phyloP scores from a whole-genome alignment of 2,329 filamentous ascomycete species.

The Tolypocladium endophyticum region DNA sequence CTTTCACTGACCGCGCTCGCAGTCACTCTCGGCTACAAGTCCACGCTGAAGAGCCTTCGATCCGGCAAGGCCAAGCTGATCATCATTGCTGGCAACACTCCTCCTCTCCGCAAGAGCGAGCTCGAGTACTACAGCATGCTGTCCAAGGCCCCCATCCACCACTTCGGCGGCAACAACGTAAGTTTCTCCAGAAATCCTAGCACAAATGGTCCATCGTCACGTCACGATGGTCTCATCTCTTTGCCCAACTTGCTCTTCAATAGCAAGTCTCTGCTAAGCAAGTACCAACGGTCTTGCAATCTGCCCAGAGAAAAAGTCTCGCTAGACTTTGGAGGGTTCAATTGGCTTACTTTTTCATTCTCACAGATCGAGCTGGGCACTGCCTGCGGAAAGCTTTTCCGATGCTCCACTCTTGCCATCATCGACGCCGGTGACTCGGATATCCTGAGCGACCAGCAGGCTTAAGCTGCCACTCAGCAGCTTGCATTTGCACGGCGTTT shows the following conservation, averaged over 20 bases:
- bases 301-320: conserved; percentile 88
- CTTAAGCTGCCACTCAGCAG: conserved; percentile 31
- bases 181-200: conserved; percentile 34
- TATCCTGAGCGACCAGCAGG: conserved; percentile 72
- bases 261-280: conserved; percentile 9
- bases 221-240: neutral
- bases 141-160: conserved; percentile 90
- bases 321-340: conserved; percentile 79
- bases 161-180: conserved; percentile 99
- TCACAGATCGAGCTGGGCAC: conserved; percentile 93
- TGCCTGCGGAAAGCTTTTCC: conserved; percentile 97
- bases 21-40: conserved; percentile 33
- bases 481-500: conserved; percentile 32
- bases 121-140: conserved; percentile 93
- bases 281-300: conserved; percentile 23
- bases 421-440: conserved; percentile 97
- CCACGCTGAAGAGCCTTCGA: conserved; percentile 70
- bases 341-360: conserved; percentile 44
- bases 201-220: neutral
- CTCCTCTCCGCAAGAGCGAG: conserved; percentile 95
- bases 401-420: conserved; percentile 94
- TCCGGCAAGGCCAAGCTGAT: conserved; percentile 98
- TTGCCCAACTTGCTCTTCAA: conserved; percentile 2
- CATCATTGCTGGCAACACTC: conserved; percentile 88
- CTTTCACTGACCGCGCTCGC: neutral